Evolutionary conservation across 2,329 filamentous ascomycete species (phyloP).

Genomic region (Nothophaeocryptopus gaeumannii): DNA sequence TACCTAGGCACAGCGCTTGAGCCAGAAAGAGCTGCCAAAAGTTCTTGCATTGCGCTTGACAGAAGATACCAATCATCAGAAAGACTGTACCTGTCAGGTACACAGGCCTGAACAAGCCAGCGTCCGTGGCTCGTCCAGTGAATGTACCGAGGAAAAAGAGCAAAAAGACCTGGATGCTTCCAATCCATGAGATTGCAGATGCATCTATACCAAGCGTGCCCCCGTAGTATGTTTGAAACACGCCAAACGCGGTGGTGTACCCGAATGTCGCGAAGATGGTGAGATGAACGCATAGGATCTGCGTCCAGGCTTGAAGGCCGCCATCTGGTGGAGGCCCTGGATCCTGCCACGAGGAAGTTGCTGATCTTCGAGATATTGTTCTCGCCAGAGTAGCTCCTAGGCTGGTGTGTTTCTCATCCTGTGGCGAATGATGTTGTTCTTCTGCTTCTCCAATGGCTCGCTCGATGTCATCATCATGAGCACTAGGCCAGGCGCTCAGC

Average conservation of each 20-base stretch:
- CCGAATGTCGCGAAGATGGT: constrained; percentile 36
- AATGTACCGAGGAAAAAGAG: constrained; percentile 53
- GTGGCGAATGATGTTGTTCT: constrained; percentile 4
- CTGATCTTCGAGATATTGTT: constrained; percentile 28
- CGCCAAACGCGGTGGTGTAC: constrained; percentile 32
- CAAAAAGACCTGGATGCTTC: constrained; percentile 52
- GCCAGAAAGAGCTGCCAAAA: constrained; percentile 55
- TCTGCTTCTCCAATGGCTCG: constrained; percentile 19
- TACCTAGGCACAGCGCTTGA: constrained; percentile 51
- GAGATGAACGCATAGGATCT: constrained; percentile 29
- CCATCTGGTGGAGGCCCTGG: constrained; percentile 44
- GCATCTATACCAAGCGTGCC: constrained; percentile 31
- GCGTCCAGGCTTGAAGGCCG: constrained; percentile 37
- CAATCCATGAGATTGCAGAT: constrained; percentile 54
- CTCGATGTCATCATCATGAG: constrained; percentile 23
- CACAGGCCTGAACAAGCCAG: constrained; percentile 47
- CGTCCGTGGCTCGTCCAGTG: constrained; percentile 53
- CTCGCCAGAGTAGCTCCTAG: constrained; percentile 17
- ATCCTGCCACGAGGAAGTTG: constrained; percentile 29
- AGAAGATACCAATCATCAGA: constrained; percentile 52
- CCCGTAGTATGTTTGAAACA: constrained; percentile 49
- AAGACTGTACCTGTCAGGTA: constrained; percentile 45
- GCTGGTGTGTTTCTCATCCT: constrained; percentile 2
- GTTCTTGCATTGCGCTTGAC: constrained; percentile 48
- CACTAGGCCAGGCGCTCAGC: constrained; percentile 21